These are phyloP conservation scores for Metschnikowia gruessii DNA, from an alignment of 805 yeast genomes.

Conservation along the genomic window DNA sequence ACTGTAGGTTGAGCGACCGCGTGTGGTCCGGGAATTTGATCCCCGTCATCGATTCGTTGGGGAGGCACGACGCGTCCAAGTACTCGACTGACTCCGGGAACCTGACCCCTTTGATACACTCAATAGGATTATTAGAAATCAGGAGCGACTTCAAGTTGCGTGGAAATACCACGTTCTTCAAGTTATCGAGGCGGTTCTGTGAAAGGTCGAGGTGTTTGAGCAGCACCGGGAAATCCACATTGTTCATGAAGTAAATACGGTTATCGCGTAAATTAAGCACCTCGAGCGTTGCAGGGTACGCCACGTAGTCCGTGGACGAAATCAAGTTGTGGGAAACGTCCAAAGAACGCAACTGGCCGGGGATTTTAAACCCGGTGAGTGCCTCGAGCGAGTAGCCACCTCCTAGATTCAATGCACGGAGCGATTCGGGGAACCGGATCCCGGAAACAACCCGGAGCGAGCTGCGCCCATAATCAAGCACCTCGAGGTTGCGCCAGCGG, in stretches of 20 bases:
- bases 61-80: slow-evolving; percentile 41
- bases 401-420: slow-evolving; percentile 38
- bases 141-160: slow-evolving; percentile 28
- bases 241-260: slow-evolving; percentile 37
- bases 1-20: slow-evolving; percentile 37
- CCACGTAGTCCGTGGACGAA: slow-evolving; percentile 34
- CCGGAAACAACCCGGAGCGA: slow-evolving; percentile 39
- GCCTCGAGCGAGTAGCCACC: slow-evolving; percentile 41
- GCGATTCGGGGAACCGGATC: slow-evolving; percentile 36
- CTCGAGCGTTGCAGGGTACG: slow-evolving; percentile 34
- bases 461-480: slow-evolving; percentile 39
- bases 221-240: slow-evolving; percentile 36
- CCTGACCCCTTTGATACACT: slow-evolving; percentile 39
- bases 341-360: slow-evolving; percentile 28
- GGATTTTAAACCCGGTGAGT: slow-evolving; percentile 40
- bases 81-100: slow-evolving; percentile 38
- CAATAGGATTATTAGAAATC: slow-evolving; percentile 40
- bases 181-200: slow-evolving; percentile 38
- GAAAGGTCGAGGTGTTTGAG: slow-evolving; percentile 35
- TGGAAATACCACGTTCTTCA: slow-evolving; percentile 39
- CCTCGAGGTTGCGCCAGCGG: slow-evolving; percentile 33
- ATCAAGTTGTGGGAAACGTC: slow-evolving; percentile 36
- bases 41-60: slow-evolving; percentile 47
- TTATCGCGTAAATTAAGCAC: slow-evolving; percentile 36
- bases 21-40: slow-evolving; percentile 44